Evolutionary conservation across 2,329 filamentous ascomycete species (phyloP).

Genomic region (Ophiostoma piceae): DNA sequence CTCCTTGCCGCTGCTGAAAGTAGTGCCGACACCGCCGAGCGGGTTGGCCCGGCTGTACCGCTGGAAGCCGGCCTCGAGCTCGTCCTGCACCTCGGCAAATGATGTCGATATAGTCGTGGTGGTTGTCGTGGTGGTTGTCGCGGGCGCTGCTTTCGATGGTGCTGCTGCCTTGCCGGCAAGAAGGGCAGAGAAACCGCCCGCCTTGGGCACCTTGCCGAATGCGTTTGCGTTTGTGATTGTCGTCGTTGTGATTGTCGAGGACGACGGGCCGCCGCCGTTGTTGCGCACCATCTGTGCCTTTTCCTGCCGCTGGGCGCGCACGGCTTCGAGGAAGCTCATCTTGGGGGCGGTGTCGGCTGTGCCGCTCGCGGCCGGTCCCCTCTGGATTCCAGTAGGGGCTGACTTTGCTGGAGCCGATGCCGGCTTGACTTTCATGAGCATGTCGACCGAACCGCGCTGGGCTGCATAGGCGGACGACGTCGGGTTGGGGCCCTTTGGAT

Average conservation of each 20-base stretch:
- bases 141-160: not conserved
- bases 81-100: constrained; percentile 20
- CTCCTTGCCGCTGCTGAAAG: not conserved
- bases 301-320: constrained; percentile 22
- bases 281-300: constrained; percentile 8
- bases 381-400: not conserved
- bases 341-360: not conserved
- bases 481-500: constrained; percentile 18
- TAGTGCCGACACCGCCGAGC: constrained; percentile 21
- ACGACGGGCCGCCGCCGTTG: not conserved
- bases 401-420: not conserved
- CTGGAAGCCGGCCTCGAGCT: constrained; percentile 22
- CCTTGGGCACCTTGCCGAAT: not conserved
- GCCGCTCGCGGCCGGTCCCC: not conserved
- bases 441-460: constrained; percentile 22
- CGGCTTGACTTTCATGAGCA: constrained; percentile 20
- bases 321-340: constrained; percentile 21
- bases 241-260: not conserved
- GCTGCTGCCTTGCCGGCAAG: not conserved
- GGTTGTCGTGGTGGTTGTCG: not conserved
- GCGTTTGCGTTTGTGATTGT: not conserved
- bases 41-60: constrained; percentile 23
- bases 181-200: constrained; percentile 16
- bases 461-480: constrained; percentile 21
- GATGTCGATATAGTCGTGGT: not conserved